phyloP scores from a whole-genome alignment of 2,329 filamentous ascomycete species.

The Fusarium napiforme region DNA sequence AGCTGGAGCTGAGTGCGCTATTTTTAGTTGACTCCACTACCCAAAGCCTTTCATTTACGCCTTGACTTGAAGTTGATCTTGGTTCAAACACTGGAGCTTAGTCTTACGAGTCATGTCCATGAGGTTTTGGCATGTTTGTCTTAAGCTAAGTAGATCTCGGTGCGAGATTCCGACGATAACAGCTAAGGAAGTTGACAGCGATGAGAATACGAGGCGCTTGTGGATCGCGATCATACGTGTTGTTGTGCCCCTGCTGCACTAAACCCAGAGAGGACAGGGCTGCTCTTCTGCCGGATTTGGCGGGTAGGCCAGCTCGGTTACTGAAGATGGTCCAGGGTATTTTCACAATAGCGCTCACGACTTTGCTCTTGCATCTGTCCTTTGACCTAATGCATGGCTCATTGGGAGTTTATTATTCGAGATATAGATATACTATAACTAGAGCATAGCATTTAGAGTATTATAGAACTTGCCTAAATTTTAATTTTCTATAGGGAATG shows the following conservation, averaged over 20 bases:
- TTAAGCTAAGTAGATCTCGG: background rate
- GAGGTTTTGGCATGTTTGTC: fast-evolving
- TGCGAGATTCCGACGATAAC: fast-evolving
- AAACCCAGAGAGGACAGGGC: background rate
- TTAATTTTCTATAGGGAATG: fast-evolving
- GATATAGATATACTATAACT: background rate
- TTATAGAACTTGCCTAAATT: no score
- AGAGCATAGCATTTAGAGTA: fast-evolving
- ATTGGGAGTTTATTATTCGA: fast-evolving
- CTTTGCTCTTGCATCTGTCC: no score
- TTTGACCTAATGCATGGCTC: no score
- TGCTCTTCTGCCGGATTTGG: background rate
- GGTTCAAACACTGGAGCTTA: background rate
- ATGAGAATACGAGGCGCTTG: background rate
- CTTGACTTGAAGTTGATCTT: background rate
- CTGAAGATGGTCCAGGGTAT: background rate
- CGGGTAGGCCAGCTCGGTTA: no score
- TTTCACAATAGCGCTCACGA: background rate
- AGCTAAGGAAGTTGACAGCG: background rate
- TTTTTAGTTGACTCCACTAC: background rate
- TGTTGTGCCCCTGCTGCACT: background rate
- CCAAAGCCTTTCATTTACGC: background rate
- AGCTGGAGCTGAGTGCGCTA: background rate
- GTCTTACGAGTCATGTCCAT: background rate
- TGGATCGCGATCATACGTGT: background rate